Conservation (phyloP, 805 yeast genomes). For the Maudiozyma barnettii region DNA sequence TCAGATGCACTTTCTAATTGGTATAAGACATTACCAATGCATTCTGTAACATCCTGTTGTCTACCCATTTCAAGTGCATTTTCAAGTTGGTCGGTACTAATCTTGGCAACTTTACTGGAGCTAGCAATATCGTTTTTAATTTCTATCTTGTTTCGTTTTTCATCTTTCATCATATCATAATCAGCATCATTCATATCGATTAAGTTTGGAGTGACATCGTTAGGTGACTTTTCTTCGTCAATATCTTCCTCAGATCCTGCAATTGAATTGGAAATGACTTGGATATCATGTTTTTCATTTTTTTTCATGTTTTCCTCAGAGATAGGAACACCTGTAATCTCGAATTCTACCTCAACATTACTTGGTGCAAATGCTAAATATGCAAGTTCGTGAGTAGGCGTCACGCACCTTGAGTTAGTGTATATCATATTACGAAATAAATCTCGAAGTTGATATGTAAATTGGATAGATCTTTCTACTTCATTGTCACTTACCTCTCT, state of each 20-base stretch:
- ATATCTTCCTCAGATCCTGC: not conserved
- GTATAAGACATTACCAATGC: slow-evolving; percentile 85
- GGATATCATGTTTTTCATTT: not conserved
- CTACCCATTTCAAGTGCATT: slow-evolving; percentile 72
- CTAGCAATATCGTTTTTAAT: slow-evolving; percentile 4
- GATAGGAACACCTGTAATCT: slow-evolving; percentile 6
- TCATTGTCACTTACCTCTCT: slow-evolving; percentile 71
- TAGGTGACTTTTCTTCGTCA: not conserved
- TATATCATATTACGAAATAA: slow-evolving; percentile 63
- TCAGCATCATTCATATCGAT: not conserved
- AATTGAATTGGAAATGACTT: not conserved
- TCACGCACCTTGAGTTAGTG: slow-evolving; percentile 52
- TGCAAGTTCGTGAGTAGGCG: slow-evolving; percentile 77
- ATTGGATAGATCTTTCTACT: slow-evolving; percentile 71
- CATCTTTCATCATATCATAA: not conserved
- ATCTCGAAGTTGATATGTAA: slow-evolving; percentile 60
- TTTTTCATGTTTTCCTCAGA: not conserved
- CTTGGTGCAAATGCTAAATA: slow-evolving; percentile 77
- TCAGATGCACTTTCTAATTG: slow-evolving; percentile 83
- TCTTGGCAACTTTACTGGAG: slow-evolving; percentile 26
- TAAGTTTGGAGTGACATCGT: not conserved
- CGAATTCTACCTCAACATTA: slow-evolving; percentile 55
- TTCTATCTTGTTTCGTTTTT: not conserved
- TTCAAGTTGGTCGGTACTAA: slow-evolving; percentile 53
- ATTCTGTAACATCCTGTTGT: slow-evolving; percentile 96